Conservation (phyloP, 352 stramenopile genomes). For the Phytophthora agathidicida region DNA sequence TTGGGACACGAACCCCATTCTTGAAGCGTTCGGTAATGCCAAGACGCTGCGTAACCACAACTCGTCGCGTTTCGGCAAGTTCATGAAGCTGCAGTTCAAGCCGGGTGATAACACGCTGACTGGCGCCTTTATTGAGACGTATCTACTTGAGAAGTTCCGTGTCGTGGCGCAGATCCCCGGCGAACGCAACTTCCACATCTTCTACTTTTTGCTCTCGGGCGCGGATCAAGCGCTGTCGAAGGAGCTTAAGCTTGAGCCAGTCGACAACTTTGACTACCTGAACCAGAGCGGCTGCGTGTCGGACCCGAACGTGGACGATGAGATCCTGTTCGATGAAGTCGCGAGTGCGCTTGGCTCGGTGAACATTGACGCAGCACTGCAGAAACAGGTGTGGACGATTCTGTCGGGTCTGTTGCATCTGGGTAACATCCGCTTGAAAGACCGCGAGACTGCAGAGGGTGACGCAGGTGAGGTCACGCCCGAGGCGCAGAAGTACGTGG, state of each 20-base stretch:
- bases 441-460: constrained; percentile 81
- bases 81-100: constrained; percentile 92
- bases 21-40: constrained; percentile 89
- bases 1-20: constrained; percentile 90
- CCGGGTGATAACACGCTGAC: constrained; percentile 70
- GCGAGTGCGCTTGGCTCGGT: constrained; percentile 78
- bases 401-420: constrained; percentile 81
- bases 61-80: constrained; percentile 88
- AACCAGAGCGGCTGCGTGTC: constrained; percentile 88
- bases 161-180: constrained; percentile 86
- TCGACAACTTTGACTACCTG: constrained; percentile 77
- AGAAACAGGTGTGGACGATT: constrained; percentile 82
- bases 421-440: constrained; percentile 79
- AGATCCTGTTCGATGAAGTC: constrained; percentile 88
- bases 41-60: constrained; percentile 92
- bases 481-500: constrained; percentile 57
- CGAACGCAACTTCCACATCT: constrained; percentile 93
- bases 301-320: constrained; percentile 88
- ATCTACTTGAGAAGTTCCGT: constrained; percentile 90
- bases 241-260: constrained; percentile 62
- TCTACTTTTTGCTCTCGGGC: constrained; percentile 89
- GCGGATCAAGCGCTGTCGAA: constrained; percentile 63
- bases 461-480: constrained; percentile 73
- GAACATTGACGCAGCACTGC: constrained; percentile 65
- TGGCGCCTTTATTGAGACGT: constrained; percentile 88